Evolutionary conservation across 805 yeast species (phyloP).

Genomic region (Blastobotrys peoriensis): DNA sequence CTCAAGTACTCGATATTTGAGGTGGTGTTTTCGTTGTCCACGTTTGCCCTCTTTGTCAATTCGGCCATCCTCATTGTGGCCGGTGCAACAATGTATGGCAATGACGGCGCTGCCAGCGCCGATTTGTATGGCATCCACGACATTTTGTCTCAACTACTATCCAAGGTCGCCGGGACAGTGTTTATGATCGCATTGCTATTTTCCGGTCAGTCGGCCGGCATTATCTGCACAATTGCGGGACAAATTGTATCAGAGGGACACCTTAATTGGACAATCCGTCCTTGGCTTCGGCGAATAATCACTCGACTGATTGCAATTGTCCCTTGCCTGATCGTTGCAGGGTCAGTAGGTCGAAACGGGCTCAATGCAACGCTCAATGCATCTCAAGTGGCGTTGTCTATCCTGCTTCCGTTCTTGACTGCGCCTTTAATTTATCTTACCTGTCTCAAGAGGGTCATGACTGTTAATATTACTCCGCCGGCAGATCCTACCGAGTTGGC

Average conservation of each 20-base stretch:
- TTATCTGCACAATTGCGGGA: slow-evolving; percentile 90
- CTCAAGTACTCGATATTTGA: slow-evolving; percentile 69
- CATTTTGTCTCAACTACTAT: slow-evolving; percentile 52
- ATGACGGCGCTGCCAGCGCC: slow-evolving; percentile 66
- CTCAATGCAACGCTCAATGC: slow-evolving; percentile 66
- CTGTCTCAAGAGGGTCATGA: slow-evolving; percentile 62
- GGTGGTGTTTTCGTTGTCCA: slow-evolving; percentile 59
- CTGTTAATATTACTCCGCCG: slow-evolving; percentile 10
- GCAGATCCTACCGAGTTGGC: slow-evolving; percentile 12
- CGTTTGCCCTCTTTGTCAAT: slow-evolving; percentile 82
- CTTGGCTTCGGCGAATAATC: slow-evolving; percentile 72
- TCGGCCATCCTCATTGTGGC: slow-evolving; percentile 77
- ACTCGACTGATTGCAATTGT: slow-evolving; percentile 75
- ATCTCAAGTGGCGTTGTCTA: slow-evolving; percentile 80
- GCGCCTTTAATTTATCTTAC: slow-evolving; percentile 86
- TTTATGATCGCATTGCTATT: slow-evolving; percentile 80
- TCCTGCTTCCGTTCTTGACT: slow-evolving; percentile 74
- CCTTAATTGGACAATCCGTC: slow-evolving; percentile 70
- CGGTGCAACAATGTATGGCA: slow-evolving; percentile 67
- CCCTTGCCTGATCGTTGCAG: slow-evolving; percentile 72
- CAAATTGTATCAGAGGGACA: slow-evolving; percentile 92
- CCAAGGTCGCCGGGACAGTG: slow-evolving; percentile 73
- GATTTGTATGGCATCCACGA: slow-evolving; percentile 74
- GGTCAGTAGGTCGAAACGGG: slow-evolving; percentile 68
- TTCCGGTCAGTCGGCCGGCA: slow-evolving; percentile 88